phyloP scores from a whole-genome alignment of 1,284 basidiomycete genomes.

The Moesziomyces sp. region DNA sequence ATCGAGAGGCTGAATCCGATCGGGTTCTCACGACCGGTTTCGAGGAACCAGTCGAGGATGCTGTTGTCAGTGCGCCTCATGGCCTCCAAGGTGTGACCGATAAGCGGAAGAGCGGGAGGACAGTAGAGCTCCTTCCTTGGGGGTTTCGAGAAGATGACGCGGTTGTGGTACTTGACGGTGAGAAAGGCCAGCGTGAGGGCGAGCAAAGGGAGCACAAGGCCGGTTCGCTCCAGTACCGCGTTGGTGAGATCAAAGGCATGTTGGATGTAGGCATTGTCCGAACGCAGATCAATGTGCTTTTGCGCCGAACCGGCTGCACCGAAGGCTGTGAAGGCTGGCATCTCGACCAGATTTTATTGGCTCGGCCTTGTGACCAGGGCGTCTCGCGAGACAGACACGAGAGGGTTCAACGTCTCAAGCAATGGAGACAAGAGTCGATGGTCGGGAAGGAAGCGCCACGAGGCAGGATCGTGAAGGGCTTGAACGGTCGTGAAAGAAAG shows the following conservation, averaged over 20 bases:
- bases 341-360: neutral
- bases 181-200: slow-evolving; percentile 25
- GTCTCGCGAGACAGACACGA: neutral
- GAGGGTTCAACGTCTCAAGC: neutral
- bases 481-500: too few relatives aligned
- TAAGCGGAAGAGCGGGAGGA: slow-evolving; percentile 28
- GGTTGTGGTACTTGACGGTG: slow-evolving; percentile 42
- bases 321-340: slow-evolving; percentile 32
- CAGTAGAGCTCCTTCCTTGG: slow-evolving; percentile 34
- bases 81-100: slow-evolving; percentile 34
- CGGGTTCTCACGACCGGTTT: slow-evolving; percentile 9
- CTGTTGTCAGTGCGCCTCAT: slow-evolving; percentile 8
- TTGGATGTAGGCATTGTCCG: slow-evolving; percentile 30
- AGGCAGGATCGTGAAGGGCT: too few relatives aligned
- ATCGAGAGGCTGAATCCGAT: slow-evolving; percentile 32
- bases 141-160: slow-evolving; percentile 24
- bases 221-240: slow-evolving; percentile 16
- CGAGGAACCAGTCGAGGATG: slow-evolving; percentile 33
- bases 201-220: slow-evolving; percentile 21
- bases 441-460: too few relatives aligned
- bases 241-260: slow-evolving; percentile 12
- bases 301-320: slow-evolving; percentile 14
- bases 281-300: slow-evolving; percentile 23
- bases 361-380: neutral
- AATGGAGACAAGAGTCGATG: neutral